A percentile compares a stretch with the other conserved stretches of the same genome.
Evolutionary conservation across 371 early-diverging fungal genomes (phyloP).

Genomic region (Mucor sp.): DNA sequence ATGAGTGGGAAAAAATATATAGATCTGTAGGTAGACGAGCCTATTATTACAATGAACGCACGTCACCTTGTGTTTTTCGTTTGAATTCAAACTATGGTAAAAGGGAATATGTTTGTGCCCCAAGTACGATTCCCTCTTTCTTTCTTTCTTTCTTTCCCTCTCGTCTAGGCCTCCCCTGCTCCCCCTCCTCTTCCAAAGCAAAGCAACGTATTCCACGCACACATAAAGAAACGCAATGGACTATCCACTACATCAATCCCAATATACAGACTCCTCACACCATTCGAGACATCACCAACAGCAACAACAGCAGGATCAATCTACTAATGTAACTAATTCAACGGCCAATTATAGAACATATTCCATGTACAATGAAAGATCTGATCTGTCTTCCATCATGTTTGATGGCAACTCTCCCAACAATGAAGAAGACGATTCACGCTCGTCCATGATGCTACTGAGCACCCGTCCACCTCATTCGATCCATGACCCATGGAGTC

Average conservation of each 20-base stretch:
- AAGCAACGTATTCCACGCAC: too few species aligned
- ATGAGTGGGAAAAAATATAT: background rate
- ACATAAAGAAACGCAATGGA: background rate
- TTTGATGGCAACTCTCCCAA: conserved; percentile 2
- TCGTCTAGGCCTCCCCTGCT: background rate
- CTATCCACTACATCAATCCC: conserved; percentile 6
- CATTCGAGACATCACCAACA: background rate
- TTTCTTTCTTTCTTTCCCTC: background rate
- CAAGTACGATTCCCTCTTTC: background rate
- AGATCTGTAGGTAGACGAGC: background rate
- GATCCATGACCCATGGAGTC: conserved; percentile 11
- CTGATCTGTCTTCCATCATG: background rate
- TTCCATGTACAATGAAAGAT: conserved; percentile 8
- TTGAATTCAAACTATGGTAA: background rate
- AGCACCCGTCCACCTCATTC: conserved; percentile 1
- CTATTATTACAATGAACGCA: background rate
- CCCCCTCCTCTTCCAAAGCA: background rate
- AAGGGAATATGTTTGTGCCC: background rate
- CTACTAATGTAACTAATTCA: background rate
- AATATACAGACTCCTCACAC: background rate
- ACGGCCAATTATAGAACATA: conserved; percentile 4
- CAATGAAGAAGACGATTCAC: conserved; percentile 4
- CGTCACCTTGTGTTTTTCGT: background rate
- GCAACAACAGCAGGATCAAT: background rate
- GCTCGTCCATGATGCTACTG: conserved; percentile 4